Percentiles rank a stretch among this genome's conserved stretches.
Conservation (phyloP, 352 stramenopile species). For the Pythium phragmitis region DNA sequence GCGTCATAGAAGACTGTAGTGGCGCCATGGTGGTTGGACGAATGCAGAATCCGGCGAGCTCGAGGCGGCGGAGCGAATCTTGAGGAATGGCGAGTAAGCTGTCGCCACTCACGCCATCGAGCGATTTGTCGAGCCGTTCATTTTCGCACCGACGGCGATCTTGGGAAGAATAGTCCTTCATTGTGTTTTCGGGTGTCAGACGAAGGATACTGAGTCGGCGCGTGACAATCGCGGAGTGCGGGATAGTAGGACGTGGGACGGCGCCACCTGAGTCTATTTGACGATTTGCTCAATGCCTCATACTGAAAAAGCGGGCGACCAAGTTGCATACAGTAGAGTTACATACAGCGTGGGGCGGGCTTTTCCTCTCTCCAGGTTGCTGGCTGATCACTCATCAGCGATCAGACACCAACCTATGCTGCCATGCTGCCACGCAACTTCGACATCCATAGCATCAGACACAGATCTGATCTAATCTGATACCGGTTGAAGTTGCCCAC, state of each 20-base stretch:
- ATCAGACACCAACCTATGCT: constrained; percentile 1
- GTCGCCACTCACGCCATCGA: not conserved
- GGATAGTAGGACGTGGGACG: not conserved
- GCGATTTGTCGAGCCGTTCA: not conserved
- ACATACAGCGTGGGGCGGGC: too few species aligned
- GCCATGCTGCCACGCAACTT: not conserved
- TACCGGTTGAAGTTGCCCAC: constrained; percentile 41
- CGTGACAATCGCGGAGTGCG: not conserved
- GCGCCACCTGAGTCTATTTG: not conserved
- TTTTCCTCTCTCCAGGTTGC: not conserved
- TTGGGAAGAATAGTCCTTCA: not conserved
- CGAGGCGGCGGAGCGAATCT: constrained; percentile 12
- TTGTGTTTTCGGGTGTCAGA: not conserved
- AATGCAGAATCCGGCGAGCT: constrained; percentile 17
- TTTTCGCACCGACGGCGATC: not conserved
- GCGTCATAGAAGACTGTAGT: not conserved
- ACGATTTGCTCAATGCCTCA: not conserved
- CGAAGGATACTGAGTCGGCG: not conserved
- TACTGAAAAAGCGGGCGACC: not conserved
- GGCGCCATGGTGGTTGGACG: not conserved
- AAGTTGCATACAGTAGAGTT: not conserved
- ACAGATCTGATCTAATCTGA: constrained; percentile 5
- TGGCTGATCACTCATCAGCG: not conserved
- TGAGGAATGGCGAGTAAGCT: constrained; percentile 6
- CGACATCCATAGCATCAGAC: not conserved